Base-by-base conservation (phyloP, 2,329 filamentous ascomycete species). In the Aspergillus amoenus region DNA sequence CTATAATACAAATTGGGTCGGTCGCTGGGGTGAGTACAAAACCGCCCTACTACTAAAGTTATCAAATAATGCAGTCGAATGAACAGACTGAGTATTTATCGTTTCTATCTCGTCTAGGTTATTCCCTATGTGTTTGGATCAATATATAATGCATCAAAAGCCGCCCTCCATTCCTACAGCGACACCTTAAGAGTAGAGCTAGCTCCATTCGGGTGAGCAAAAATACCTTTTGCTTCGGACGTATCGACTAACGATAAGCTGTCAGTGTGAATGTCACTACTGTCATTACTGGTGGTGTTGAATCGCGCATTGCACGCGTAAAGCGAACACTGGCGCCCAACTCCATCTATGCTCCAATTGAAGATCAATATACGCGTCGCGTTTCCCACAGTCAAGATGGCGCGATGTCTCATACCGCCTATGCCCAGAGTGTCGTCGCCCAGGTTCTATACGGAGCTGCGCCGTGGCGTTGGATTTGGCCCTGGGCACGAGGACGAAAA, bases 211-310 rank as follows among this genome's bases (percentile, higher is more conserved):
- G 74, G 73, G 75, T 77, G 67, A 30, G 69, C 62, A 40, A 43
- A 21, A 21, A 22, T 22, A 30, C 17, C 7, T 12, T 7, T 41
- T n/a, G 13, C 24, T 18, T 24, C 18, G 7, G 15, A 2, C 8
- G 6, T 7, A 7, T 12, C 39, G 21, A 30, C 34, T 62, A 45
- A 59, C 27, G 22, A 22, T 37, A 47, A 52, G 5, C n/a, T 18
- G 21, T 40, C 44, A 80, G 78, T 12, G 78, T 82, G 59, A 75
- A 78, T 40, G 79, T 85, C 37, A 79, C 78, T 55, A 80, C 82
- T 3, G 73, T 82, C 30, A 75, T 87, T 6, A 87, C 85, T 1
- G 85, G 85, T 9, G 84, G 84, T 9, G 84, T 87, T 32, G 79
- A 82, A 66, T 82, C 79, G 42, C 82, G 82, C 32, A 84, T 87